Conservation (phyloP, 768 basidiomycete species). For the Hysterangium stoloniferum region DNA sequence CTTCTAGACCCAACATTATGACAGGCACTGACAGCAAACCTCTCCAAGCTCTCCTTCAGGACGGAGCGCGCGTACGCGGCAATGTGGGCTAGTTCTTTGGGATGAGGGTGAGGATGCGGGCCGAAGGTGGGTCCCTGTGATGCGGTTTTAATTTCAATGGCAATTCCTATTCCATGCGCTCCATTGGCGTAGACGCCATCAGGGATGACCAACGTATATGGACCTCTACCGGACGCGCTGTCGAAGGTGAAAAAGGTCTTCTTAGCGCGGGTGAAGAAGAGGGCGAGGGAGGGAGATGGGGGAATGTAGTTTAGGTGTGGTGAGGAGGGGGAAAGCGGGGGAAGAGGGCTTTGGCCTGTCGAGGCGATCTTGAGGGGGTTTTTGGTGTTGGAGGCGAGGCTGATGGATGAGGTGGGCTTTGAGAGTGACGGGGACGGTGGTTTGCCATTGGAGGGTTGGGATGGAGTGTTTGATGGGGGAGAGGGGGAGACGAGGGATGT, state of each 20-base stretch:
- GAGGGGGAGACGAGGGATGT: constrained; percentile 8
- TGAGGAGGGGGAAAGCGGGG: neutral
- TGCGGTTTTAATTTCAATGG: constrained; percentile 24
- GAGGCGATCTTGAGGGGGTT: constrained; percentile 19
- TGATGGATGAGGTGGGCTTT: too few species aligned
- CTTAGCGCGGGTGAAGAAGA: constrained; percentile 74
- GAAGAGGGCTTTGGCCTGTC: constrained; percentile 13
- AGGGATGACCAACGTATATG: constrained; percentile 41
- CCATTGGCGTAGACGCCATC: too few species aligned
- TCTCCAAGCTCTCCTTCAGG: constrained; percentile 54
- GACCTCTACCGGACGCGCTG: too few species aligned
- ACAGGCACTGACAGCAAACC: constrained; percentile 63
- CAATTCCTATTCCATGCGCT: too few species aligned
- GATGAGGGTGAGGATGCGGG: constrained; percentile 9
- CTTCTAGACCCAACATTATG: constrained; percentile 63
- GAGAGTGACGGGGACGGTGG: too few species aligned
- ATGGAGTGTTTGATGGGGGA: too few species aligned
- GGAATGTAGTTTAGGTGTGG: constrained; percentile 2
- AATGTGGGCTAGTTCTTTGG: constrained; percentile 20
- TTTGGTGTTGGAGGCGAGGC: constrained; percentile 33
- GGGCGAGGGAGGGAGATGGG: constrained; percentile 45
- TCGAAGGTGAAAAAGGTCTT: constrained; percentile 54
- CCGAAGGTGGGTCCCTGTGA: neutral
- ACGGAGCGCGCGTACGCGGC: constrained; percentile 47
- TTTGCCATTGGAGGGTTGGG: too few species aligned